phyloP scores from a whole-genome alignment of 805 yeast genomes.

The Wickerhamiella kurtzmanii region DNA sequence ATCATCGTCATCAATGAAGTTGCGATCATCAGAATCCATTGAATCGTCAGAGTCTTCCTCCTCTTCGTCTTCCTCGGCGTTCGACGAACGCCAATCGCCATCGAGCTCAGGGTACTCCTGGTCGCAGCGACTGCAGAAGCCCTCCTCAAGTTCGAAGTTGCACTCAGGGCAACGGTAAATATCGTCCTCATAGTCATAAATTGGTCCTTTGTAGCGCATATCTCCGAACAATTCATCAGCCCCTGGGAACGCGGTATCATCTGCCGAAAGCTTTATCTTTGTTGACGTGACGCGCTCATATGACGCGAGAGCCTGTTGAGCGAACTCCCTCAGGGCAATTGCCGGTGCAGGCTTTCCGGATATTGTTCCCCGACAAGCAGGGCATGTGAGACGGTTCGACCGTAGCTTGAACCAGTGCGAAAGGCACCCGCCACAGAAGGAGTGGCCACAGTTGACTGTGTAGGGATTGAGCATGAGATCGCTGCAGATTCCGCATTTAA shows the following conservation, averaged over 20 bases:
- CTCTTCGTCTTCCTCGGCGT: slow-evolving; percentile 10
- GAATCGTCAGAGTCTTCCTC: slow-evolving; percentile 7
- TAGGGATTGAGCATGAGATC: slow-evolving; percentile 50
- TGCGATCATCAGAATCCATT: slow-evolving; percentile 3
- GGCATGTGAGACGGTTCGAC: slow-evolving; percentile 12
- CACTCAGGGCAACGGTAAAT: slow-evolving; percentile 55
- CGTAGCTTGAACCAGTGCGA: slow-evolving; percentile 21
- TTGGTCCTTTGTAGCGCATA: slow-evolving; percentile 19
- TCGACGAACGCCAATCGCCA: neutral
- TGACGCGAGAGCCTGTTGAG: slow-evolving; percentile 10
- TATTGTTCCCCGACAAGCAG: slow-evolving; percentile 15
- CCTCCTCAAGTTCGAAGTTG: slow-evolving; percentile 57
- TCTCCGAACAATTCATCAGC: slow-evolving; percentile 2
- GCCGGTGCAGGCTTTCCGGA: slow-evolving; percentile 11
- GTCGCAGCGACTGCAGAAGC: slow-evolving; percentile 45
- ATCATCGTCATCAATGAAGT: slow-evolving; percentile 6
- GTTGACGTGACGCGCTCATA: slow-evolving; percentile 6
- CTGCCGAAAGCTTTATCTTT: slow-evolving; percentile 1
- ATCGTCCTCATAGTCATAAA: slow-evolving; percentile 46
- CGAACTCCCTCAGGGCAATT: slow-evolving; percentile 12
- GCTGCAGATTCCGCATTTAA: slow-evolving; percentile 43
- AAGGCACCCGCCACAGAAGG: slow-evolving; percentile 42
- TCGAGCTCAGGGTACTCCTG: slow-evolving; percentile 7
- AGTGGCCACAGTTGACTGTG: slow-evolving; percentile 46
- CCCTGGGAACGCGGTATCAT: neutral